Evolutionary conservation across 495 filamentous ascomycete species (phyloP), one percentile per base, ranked within the genome.

Genomic region (Aspergillus homomorphus): DNA sequence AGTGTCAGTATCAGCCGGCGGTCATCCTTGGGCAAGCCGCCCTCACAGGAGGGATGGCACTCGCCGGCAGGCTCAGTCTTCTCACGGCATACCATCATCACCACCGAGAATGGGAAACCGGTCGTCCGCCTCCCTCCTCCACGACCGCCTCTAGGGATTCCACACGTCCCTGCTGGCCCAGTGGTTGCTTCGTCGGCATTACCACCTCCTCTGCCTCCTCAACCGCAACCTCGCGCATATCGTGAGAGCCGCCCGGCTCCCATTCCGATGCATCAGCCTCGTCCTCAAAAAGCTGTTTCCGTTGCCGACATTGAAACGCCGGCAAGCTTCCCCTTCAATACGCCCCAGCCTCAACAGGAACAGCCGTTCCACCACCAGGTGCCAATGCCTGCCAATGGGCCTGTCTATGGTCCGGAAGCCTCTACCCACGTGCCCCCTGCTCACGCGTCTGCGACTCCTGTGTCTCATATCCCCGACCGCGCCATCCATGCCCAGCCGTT

Each of bases 361-460:
- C 91, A 96, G 67, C 90, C 91, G 0, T 96, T 96, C 78, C 90
- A 94, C 60, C 90, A 96, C 53, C 93, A 96, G 66, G 85, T 96
- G 21, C 92, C 92, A 8, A 71, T 84, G 9, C 85, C 90, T 53
- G 74, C 81, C 28, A 80, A 85, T 48, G 82, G 83, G 26, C 82
- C 82, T 56, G 71, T 76, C 15, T 82, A 84, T 46, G 69, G 75
- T 0, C 74, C 80, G n/a, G 81, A 88, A 44, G 69, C 61, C 1
- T 90, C 92, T 62, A 77, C 77, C 42, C 84, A 89, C 54, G 77
- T 84, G 3, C 91, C 90, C n/a, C 82, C 89, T 21, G 87, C 85
- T 54, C 91, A 95, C 61, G 70, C 85, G 24, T 88, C 91, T 20
- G 87, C 86, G n/a, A 97, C 94, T 14, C 93, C 94, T 1, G 81